Conservation (phyloP, 2,329 filamentous ascomycete genomes). For the Colletotrichum sp. region DNA sequence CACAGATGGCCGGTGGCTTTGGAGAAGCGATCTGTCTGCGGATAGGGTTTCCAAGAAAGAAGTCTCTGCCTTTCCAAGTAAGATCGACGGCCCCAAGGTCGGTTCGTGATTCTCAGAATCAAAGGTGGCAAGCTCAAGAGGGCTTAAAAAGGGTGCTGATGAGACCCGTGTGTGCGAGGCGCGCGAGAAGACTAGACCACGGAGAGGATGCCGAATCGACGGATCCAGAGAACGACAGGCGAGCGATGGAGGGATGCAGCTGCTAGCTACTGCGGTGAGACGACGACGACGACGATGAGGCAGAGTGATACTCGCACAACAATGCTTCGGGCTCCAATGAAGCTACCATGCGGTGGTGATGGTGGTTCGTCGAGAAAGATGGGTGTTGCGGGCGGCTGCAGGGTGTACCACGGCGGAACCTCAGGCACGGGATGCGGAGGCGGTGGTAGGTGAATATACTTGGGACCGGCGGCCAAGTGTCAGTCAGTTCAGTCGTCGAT, state of each 20-base stretch:
- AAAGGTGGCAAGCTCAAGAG: not conserved
- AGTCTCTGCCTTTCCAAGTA: not conserved
- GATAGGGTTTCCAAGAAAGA: not conserved
- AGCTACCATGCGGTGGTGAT: constrained; percentile 55
- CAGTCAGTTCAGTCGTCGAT: not conserved
- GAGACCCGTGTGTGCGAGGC: not conserved
- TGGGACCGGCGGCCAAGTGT: not conserved
- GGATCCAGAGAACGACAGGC: constrained; percentile 28
- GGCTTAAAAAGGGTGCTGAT: not conserved
- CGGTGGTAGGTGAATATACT: constrained; percentile 1
- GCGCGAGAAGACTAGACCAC: not conserved
- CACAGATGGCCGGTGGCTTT: not conserved
- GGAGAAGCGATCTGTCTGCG: not conserved
- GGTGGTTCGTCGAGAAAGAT: constrained; percentile 44
- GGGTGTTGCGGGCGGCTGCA: constrained; percentile 51
- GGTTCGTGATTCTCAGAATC: not conserved
- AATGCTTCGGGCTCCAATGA: constrained; percentile 50
- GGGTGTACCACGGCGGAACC: constrained; percentile 37
- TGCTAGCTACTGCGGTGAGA: constrained; percentile 43
- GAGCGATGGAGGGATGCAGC: constrained; percentile 36
- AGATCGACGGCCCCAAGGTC: not conserved
- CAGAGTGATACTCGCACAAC: constrained; percentile 55
- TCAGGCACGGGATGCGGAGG: constrained; percentile 32
- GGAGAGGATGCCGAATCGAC: not conserved
- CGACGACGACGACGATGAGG: constrained; percentile 49